Conservation (phyloP, 1,284 basidiomycete genomes). For the Volvariella volvacea region DNA sequence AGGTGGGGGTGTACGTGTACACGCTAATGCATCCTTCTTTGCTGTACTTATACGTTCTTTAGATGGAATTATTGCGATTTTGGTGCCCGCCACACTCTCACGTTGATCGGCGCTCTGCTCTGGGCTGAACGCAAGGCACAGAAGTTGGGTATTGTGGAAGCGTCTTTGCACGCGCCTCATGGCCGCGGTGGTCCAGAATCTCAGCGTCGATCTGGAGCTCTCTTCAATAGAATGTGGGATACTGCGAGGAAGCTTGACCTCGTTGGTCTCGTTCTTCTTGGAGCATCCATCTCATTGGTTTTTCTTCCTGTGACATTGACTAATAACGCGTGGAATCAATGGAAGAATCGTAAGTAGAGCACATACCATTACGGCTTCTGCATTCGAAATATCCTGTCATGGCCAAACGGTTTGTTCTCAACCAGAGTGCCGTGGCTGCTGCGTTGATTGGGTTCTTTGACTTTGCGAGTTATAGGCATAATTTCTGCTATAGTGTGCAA, state of each 20-base stretch:
- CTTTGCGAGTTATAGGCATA: slow-evolving; percentile 41
- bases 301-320: slow-evolving; percentile 63
- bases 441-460: slow-evolving; percentile 66
- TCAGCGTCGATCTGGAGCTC: slow-evolving; percentile 19
- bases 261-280: slow-evolving; percentile 63
- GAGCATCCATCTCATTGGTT: slow-evolving; percentile 51
- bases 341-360: slow-evolving; percentile 35
- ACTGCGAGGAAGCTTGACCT: slow-evolving; percentile 44
- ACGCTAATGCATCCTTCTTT: too few species aligned
- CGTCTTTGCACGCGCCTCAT: neutral
- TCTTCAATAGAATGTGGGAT: slow-evolving; percentile 16
- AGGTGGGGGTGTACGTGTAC: slow-evolving; percentile 61
- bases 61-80: slow-evolving; percentile 68
- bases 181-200: slow-evolving; percentile 7
- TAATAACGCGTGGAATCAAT: slow-evolving; percentile 31
- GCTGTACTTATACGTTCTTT: slow-evolving; percentile 1
- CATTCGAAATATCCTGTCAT: slow-evolving; percentile 42
- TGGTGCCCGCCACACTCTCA: slow-evolving; percentile 46
- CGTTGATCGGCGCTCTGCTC: slow-evolving; percentile 58
- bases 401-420: slow-evolving; percentile 48
- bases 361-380: slow-evolving; percentile 37
- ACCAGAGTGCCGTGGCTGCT: slow-evolving; percentile 54
- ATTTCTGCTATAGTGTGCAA: neutral
- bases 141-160: slow-evolving; percentile 35
- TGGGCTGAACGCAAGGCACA: slow-evolving; percentile 68